A percentile compares a stretch with the other conserved stretches of the same genome.
These are phyloP conservation scores for Heterobasidion annosum DNA, from an alignment of 1,284 basidiomycete species.

Conservation along the genomic window DNA sequence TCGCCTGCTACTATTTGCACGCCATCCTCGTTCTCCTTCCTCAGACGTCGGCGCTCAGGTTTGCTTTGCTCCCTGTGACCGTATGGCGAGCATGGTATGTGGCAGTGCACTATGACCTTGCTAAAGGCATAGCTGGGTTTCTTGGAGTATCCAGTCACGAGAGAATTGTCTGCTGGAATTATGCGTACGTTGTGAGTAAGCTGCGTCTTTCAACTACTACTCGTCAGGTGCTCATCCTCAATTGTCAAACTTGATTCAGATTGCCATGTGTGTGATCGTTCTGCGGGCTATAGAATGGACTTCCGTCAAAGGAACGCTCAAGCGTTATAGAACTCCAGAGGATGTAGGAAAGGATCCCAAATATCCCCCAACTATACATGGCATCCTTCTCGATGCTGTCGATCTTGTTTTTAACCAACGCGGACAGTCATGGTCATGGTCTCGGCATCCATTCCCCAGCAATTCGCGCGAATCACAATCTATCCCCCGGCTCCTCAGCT, in stretches of 20 bases:
- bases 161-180: conserved; percentile 26
- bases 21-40: conserved; percentile 39
- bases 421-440: conserved; percentile 10
- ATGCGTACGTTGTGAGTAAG: conserved; percentile 23
- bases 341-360: background rate
- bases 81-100: conserved; percentile 30
- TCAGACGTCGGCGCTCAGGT: conserved; percentile 28
- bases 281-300: conserved; percentile 11
- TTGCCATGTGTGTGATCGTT: conserved; percentile 5
- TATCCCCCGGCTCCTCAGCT: background rate
- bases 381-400: conserved; percentile 3
- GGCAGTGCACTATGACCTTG: conserved; percentile 28
- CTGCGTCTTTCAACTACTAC: background rate
- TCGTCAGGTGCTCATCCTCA: background rate
- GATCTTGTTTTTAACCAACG: conserved; percentile 11
- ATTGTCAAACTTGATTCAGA: background rate
- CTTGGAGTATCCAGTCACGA: conserved; percentile 12
- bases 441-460: conserved; percentile 5
- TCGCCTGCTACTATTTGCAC: conserved; percentile 33
- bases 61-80: conserved; percentile 35
- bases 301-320: background rate
- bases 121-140: conserved; percentile 13
- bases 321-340: conserved; percentile 2
- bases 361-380: background rate
- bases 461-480: background rate